Conservation (phyloP, 2,329 filamentous ascomycete genomes). For the Talaromyces sp. region DNA sequence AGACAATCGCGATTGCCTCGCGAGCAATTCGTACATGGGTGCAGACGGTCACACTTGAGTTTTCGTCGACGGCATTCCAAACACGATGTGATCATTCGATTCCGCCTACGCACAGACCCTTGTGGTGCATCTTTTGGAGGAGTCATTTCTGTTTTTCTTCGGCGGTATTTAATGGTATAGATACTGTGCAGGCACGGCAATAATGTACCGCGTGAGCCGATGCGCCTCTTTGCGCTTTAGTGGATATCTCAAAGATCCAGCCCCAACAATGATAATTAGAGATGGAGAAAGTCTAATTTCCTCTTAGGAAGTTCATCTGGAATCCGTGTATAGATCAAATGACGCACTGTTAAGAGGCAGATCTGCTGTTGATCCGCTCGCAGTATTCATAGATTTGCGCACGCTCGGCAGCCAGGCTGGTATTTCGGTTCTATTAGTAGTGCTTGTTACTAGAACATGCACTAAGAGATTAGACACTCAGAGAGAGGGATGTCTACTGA, state of each 20-base stretch:
- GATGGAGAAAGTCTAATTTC: not conserved
- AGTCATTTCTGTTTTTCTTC: slow-evolving; percentile 1
- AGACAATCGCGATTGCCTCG: slow-evolving; percentile 53
- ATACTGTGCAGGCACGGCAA: not conserved
- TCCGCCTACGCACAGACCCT: slow-evolving; percentile 49
- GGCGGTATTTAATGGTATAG: not conserved
- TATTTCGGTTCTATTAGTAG: not conserved
- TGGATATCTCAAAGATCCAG: not conserved
- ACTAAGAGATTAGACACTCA: not conserved
- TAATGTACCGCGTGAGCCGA: not conserved
- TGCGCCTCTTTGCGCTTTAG: not conserved
- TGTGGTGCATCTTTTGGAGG: not conserved
- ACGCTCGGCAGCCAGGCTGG: not conserved
- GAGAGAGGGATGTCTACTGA: not conserved
- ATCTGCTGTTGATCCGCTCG: not conserved
- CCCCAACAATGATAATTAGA: too few relatives aligned
- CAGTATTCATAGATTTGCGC: not conserved
- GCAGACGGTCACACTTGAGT: slow-evolving; percentile 68
- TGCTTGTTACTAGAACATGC: not conserved
- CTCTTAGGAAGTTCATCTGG: not conserved
- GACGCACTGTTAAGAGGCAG: not conserved
- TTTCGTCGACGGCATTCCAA: slow-evolving; percentile 69
- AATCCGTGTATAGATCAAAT: not conserved
- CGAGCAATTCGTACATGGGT: slow-evolving; percentile 60
- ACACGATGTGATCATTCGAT: slow-evolving; percentile 67